phyloP scores from a whole-genome alignment of 148 eudicot species.

The Salicornia ramosissima region DNA sequence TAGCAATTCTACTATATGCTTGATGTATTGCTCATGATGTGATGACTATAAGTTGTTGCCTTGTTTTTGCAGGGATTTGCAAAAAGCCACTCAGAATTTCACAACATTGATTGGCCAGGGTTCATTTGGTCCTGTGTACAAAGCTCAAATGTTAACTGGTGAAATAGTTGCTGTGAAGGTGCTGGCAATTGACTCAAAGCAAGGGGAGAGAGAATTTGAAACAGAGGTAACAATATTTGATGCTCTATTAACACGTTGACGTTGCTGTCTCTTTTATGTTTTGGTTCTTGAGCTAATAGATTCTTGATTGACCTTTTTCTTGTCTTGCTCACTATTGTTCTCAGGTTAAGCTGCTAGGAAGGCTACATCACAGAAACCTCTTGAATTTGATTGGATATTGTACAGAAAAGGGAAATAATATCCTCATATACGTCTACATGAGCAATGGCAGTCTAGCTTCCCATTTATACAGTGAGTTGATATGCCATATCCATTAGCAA shows the following conservation, averaged over 20 bases:
- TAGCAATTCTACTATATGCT: too few relatives aligned
- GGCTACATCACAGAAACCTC: conserved; percentile 94
- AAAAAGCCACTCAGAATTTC: conserved; percentile 86
- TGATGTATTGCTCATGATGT: conserved; percentile 4
- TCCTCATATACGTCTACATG: conserved; percentile 89
- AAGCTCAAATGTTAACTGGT: conserved; percentile 81
- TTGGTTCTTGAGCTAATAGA: background rate
- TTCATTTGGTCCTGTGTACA: conserved; percentile 95
- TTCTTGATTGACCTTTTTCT: background rate
- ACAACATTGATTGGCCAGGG: conserved; percentile 87
- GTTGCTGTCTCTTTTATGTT: background rate
- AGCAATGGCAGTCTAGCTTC: conserved; percentile 86
- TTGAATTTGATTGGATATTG: conserved; percentile 96
- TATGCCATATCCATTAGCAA: background rate
- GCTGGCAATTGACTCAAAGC: conserved; percentile 86
- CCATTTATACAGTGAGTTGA: conserved; percentile 74
- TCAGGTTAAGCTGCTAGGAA: conserved; percentile 86
- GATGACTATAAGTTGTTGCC: conserved; percentile 7
- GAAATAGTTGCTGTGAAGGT: conserved; percentile 95
- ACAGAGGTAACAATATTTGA: conserved; percentile 57
- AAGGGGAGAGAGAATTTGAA: conserved; percentile 87
- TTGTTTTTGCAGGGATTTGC: conserved; percentile 64
- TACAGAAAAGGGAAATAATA: conserved; percentile 85
- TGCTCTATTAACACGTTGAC: background rate
- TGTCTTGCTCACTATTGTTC: conserved; percentile 15